A percentile compares a stretch with the other conserved stretches of the same genome.
These are phyloP conservation scores for Eragrostis tef DNA, from an alignment of 202 grass and related monocot genomes.

Conservation along the genomic window DNA sequence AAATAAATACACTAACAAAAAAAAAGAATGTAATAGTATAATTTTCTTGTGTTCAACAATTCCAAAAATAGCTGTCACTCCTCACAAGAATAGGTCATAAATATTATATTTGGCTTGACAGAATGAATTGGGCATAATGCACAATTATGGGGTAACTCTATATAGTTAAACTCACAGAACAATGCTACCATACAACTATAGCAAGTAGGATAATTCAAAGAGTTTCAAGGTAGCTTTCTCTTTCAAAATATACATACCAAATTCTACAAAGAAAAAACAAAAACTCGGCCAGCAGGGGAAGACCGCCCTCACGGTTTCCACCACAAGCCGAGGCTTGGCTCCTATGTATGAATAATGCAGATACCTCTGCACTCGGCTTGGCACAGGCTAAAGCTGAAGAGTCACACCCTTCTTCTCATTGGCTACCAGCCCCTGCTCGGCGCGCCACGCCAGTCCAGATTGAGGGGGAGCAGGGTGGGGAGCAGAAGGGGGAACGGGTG, in stretches of 20 bases:
- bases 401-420: no score
- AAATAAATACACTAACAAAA: slow-evolving; percentile 13
- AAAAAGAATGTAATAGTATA: slow-evolving; percentile 3
- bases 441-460: no score
- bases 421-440: no score
- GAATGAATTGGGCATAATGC: not conserved
- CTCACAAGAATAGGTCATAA: not conserved
- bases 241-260: slow-evolving; percentile 17
- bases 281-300: no score
- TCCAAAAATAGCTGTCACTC: slow-evolving; percentile 33
- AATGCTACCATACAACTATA: slow-evolving; percentile 6
- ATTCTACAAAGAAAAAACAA: no score
- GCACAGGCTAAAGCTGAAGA: no score
- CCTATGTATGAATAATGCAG: no score
- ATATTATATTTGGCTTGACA: slow-evolving; percentile 1
- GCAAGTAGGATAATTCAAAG: not conserved
- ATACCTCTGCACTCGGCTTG: no score
- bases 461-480: no score
- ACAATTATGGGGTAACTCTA: slow-evolving; percentile 1
- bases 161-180: not conserved
- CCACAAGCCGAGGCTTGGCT: no score
- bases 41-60: slow-evolving; percentile 31
- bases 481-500: no score
- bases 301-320: no score
- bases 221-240: slow-evolving; percentile 28